These are phyloP conservation scores for Penicillium atrosanguineum DNA, from an alignment of 495 filamentous ascomycete species.

Conservation along the genomic window DNA sequence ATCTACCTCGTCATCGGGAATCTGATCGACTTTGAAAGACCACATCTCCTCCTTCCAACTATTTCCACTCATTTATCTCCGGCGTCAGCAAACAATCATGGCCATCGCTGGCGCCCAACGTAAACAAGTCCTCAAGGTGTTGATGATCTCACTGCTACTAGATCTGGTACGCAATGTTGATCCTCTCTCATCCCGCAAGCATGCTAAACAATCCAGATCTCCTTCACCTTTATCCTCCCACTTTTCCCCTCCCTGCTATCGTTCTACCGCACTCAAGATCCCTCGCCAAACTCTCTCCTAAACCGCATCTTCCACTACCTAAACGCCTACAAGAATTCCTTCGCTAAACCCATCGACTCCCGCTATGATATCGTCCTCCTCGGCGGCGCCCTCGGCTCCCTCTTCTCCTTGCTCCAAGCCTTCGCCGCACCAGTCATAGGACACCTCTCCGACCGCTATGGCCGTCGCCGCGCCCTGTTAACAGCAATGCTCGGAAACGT, in stretches of 20 bases:
- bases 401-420: slow-evolving; percentile 92
- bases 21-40: not conserved
- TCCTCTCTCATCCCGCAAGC: not conserved
- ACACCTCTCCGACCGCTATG: slow-evolving; percentile 81
- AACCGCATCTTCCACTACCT: slow-evolving; percentile 76
- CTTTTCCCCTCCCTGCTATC: slow-evolving; percentile 91
- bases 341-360: slow-evolving; percentile 88
- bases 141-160: slow-evolving; percentile 68
- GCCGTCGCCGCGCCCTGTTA: slow-evolving; percentile 82
- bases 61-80: not conserved
- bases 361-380: slow-evolving; percentile 97
- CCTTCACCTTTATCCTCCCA: slow-evolving; percentile 96
- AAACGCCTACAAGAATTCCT: slow-evolving; percentile 93
- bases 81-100: slow-evolving; percentile 28
- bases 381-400: slow-evolving; percentile 87
- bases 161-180: slow-evolving; percentile 54
- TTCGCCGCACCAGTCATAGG: slow-evolving; percentile 91
- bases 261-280: slow-evolving; percentile 79
- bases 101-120: slow-evolving; percentile 47
- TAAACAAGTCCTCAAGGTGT: slow-evolving; percentile 80
- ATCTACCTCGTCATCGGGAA: not conserved
- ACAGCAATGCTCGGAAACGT: slow-evolving; percentile 96
- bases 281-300: slow-evolving; percentile 61
- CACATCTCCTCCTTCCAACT: not conserved
- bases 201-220: slow-evolving; percentile 53